Percentiles rank a stretch among this genome's conserved stretches.
These are phyloP conservation scores for Flaveria robusta DNA, from an alignment of 129 eudicot species.

Conservation along the genomic window DNA sequence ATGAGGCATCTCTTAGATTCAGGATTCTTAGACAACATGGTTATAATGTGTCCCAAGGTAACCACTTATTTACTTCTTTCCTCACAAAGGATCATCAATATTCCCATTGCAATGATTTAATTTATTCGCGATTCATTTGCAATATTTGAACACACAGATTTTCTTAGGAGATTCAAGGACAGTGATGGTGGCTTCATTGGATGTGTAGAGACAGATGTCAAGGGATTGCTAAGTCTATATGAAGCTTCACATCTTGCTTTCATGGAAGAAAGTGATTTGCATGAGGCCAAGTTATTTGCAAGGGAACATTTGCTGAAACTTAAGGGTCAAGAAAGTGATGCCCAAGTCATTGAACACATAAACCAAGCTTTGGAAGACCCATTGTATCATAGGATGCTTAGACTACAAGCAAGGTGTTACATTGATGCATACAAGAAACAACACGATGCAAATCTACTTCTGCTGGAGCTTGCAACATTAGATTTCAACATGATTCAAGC, in stretches of 20 bases:
- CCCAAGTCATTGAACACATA: background rate
- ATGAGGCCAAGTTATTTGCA: conserved; percentile 31
- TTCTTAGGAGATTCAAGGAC: conserved; percentile 35
- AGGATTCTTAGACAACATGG: conserved; percentile 30
- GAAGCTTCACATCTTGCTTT: conserved; percentile 44
- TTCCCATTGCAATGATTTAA: background rate
- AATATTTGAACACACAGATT: conserved; percentile 16
- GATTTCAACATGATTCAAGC: conserved; percentile 45
- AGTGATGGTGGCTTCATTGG: conserved; percentile 20
- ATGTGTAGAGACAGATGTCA: conserved; percentile 19
- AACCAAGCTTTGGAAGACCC: conserved; percentile 34
- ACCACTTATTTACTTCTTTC: background rate
- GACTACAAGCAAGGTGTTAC: conserved; percentile 37
- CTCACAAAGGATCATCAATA: background rate
- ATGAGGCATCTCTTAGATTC: conserved; percentile 25
- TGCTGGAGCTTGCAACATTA: conserved; percentile 37
- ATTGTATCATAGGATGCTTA: conserved; percentile 7
- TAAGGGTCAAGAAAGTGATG: background rate
- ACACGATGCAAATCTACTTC: conserved; percentile 7
- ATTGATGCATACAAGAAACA: conserved; percentile 30
- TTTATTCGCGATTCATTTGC: background rate
- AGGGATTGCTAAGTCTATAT: conserved; percentile 34
- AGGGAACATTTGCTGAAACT: conserved; percentile 8
- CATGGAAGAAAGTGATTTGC: conserved; percentile 33
- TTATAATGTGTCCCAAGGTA: conserved; percentile 29